Evolutionary conservation across 2,329 filamentous ascomycete species (phyloP).

Genomic region (Colletotrichum cereale): DNA sequence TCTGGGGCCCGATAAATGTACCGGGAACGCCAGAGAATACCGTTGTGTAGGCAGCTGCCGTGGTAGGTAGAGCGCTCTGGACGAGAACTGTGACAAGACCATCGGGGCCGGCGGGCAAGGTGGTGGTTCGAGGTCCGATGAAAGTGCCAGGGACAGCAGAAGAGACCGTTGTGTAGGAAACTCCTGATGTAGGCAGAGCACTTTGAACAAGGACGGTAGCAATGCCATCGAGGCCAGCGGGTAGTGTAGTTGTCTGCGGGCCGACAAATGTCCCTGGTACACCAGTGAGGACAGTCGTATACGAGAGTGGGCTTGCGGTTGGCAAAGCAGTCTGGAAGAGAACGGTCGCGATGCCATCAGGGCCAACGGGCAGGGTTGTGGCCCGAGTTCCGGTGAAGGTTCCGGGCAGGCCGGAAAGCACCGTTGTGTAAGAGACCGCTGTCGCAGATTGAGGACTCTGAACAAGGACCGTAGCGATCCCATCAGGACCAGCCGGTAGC

Average conservation of each 20-base stretch:
- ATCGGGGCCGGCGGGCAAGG: background rate
- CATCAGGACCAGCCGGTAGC: background rate
- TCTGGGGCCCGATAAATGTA: background rate
- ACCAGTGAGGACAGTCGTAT: background rate
- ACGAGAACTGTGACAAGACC: slow-evolving; percentile 17
- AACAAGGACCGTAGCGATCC: slow-evolving; percentile 15
- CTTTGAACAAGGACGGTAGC: slow-evolving; percentile 12
- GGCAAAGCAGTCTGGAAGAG: background rate
- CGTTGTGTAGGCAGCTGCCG: slow-evolving; percentile 5
- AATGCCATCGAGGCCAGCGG: background rate
- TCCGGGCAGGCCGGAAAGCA: background rate
- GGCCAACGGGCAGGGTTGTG: background rate
- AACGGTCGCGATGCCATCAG: background rate
- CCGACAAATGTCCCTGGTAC: background rate
- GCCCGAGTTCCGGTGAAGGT: background rate
- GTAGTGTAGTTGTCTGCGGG: background rate
- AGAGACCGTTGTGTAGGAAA: slow-evolving; percentile 11
- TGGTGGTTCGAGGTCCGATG: slow-evolving; percentile 4
- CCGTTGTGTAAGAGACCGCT: background rate
- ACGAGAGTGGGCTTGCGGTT: background rate
- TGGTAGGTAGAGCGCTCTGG: background rate
- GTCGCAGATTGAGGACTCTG: background rate
- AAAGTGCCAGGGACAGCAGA: slow-evolving; percentile 5
- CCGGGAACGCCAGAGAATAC: slow-evolving; percentile 3
- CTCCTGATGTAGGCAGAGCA: background rate